These are phyloP conservation scores for Hypomyces rosellus DNA, from an alignment of 2,329 filamentous ascomycete genomes.

Conservation along the genomic window DNA sequence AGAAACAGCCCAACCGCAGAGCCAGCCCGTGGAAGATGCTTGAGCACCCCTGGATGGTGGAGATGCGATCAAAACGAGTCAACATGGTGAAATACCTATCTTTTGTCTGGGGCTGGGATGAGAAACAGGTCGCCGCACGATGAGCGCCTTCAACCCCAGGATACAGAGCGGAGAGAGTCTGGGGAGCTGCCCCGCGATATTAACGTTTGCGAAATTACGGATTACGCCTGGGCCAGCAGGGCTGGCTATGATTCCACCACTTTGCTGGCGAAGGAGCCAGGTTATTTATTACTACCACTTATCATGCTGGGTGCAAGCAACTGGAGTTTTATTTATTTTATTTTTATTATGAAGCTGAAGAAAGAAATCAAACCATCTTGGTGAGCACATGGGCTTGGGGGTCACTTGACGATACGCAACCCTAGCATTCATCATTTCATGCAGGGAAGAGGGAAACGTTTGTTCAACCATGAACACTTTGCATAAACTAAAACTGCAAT, in stretches of 20 bases:
- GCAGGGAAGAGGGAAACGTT: neutral
- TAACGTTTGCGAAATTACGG: neutral
- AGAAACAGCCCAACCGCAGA: constrained; percentile 81
- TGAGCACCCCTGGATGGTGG: constrained; percentile 97
- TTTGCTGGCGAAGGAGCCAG: neutral
- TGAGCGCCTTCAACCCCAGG: neutral
- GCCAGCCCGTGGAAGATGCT: constrained; percentile 98
- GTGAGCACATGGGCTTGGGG: neutral
- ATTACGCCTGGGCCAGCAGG: constrained; percentile 2
- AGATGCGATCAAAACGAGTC: constrained; percentile 92
- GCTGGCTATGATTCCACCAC: constrained; percentile 1
- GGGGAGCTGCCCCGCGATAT: neutral
- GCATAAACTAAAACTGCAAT: neutral
- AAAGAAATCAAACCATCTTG: neutral
- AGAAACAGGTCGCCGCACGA: constrained; percentile 26
- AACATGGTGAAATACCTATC: constrained; percentile 94
- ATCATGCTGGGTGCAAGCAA: too few species aligned
- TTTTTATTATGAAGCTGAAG: neutral
- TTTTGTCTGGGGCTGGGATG: constrained; percentile 96
- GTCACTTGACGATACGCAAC: neutral
- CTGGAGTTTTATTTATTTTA: too few species aligned
- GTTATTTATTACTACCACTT: neutral
- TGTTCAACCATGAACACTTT: neutral
- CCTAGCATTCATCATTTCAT: neutral
- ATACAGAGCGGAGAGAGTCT: neutral